Evolutionary conservation across 805 yeast species (phyloP).

Genomic region (Sungouiella thailandica): DNA sequence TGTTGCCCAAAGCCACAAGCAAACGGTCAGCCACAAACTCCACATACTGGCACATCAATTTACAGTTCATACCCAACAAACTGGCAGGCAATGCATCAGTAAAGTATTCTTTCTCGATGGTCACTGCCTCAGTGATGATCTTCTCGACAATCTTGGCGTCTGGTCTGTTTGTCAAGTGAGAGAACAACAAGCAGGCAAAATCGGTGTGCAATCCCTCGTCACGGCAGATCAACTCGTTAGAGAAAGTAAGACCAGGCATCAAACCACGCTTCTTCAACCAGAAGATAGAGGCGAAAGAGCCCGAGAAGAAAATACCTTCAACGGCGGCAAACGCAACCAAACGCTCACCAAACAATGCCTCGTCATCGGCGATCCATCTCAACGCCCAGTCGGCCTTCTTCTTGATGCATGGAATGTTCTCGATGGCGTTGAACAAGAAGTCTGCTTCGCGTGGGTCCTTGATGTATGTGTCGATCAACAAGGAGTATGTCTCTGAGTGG

Average conservation of each 20-base stretch:
- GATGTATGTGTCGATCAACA: conserved; percentile 90
- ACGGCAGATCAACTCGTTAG: conserved; percentile 95
- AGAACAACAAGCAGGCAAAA: conserved; percentile 91
- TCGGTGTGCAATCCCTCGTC: conserved; percentile 99
- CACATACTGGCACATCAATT: conserved; percentile 95
- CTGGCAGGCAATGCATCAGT: conserved; percentile 88
- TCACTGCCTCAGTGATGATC: conserved; percentile 92
- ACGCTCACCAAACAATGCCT: conserved; percentile 91
- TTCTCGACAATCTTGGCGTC: conserved; percentile 69
- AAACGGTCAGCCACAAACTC: conserved; percentile 97
- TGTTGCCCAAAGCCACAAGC: conserved; percentile 84
- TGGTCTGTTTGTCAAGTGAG: conserved; percentile 91
- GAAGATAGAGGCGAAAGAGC: conserved; percentile 96
- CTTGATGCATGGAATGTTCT: conserved; percentile 91
- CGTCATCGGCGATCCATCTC: conserved; percentile 89
- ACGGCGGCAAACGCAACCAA: conserved; percentile 98
- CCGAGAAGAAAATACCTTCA: conserved; percentile 97
- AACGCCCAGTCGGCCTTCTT: conserved; percentile 99
- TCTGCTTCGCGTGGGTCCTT: conserved; percentile 94
- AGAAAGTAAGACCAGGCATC: conserved; percentile 98
- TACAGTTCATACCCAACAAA: conserved; percentile 90
- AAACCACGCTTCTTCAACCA: conserved; percentile 99
- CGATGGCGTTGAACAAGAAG: conserved; percentile 90
- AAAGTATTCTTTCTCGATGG: conserved; percentile 67
- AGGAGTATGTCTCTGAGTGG: conserved; percentile 94